Conservation (phyloP, 169 alveolate species). For the Toxoplasma gondii region DNA sequence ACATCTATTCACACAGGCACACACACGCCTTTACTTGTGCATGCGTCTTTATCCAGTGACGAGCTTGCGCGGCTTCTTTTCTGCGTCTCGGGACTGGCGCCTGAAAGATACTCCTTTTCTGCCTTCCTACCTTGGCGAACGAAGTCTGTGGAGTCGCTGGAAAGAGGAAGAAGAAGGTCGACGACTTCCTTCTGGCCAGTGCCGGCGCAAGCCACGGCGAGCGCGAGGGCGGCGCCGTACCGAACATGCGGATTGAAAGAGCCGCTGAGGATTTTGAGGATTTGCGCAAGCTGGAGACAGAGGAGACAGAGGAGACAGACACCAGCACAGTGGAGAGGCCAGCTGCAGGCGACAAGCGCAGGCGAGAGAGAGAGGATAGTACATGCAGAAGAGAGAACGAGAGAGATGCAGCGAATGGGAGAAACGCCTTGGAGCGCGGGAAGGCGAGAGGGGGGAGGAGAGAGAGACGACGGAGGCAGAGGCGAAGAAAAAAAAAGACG, state of each 20-base stretch:
- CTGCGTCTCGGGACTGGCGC: neutral
- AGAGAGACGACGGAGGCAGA: neutral
- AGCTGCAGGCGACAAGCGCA: neutral
- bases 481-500: neutral
- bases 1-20: too few species aligned
- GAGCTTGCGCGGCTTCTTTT: too few species aligned
- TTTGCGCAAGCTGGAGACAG: constrained; percentile 45
- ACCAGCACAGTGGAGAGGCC: neutral
- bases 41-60: neutral
- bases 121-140: constrained; percentile 93
- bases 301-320: neutral
- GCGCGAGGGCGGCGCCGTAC: constrained; percentile 98
- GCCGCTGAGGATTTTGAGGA: constrained; percentile 67
- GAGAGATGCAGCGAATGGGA: neutral
- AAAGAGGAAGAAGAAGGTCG: constrained; percentile 91
- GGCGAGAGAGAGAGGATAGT: neutral
- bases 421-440: neutral
- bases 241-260: constrained; percentile 98
- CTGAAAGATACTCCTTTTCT: neutral
- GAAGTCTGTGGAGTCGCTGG: constrained; percentile 95
- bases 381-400: neutral
- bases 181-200: constrained; percentile 86
- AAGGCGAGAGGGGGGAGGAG: neutral
- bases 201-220: constrained; percentile 96
- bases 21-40: too few species aligned